phyloP scores from a whole-genome alignment of 2,329 filamentous ascomycete genomes.

The Colletotrichum sp. region DNA sequence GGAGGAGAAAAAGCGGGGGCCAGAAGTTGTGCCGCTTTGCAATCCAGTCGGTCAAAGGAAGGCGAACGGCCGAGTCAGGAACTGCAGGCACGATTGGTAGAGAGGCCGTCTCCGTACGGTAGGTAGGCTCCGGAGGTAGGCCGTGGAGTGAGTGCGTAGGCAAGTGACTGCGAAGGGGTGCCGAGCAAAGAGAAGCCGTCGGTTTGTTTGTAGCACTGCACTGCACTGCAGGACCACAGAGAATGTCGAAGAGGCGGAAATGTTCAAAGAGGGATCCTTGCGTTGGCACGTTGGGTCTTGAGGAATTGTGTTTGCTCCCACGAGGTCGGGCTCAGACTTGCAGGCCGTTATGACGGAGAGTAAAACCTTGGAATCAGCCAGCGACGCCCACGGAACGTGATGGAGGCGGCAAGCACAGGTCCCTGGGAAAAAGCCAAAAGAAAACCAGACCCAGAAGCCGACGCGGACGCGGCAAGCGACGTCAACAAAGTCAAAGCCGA shows the following conservation, averaged over 20 bases:
- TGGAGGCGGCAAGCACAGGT: background rate
- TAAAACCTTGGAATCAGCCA: background rate
- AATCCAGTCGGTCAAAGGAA: background rate
- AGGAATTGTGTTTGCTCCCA: constrained; percentile 6
- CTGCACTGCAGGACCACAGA: background rate
- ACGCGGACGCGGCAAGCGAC: background rate
- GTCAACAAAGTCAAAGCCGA: background rate
- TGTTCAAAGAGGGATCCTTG: background rate
- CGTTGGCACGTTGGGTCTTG: background rate
- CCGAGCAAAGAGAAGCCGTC: background rate
- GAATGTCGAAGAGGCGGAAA: background rate
- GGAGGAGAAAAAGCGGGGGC: background rate
- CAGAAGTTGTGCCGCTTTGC: background rate
- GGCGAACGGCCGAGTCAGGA: background rate
- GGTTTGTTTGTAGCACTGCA: background rate
- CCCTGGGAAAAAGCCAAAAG: background rate
- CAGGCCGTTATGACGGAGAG: background rate
- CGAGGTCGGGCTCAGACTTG: constrained; percentile 11
- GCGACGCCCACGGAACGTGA: background rate
- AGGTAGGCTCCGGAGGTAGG: background rate
- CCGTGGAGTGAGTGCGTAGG: background rate
- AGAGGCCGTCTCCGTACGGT: background rate
- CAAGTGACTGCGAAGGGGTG: background rate
- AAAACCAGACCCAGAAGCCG: background rate
- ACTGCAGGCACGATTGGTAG: background rate